Evolutionary conservation across 441 rosid species (phyloP).

Genomic region (Erysimum pusillum): DNA sequence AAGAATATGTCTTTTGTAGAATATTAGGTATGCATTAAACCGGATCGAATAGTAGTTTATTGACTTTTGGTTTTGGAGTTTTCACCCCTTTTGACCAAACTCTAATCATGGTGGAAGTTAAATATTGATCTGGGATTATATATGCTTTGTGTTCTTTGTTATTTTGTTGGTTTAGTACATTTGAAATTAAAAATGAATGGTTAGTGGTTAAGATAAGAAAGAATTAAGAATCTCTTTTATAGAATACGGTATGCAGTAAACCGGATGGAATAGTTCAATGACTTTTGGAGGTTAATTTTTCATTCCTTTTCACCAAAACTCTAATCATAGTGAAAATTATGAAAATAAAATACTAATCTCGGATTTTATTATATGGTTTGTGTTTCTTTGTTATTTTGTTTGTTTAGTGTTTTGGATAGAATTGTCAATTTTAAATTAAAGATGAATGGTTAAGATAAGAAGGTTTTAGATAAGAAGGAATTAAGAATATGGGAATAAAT

Average conservation of each 20-base stretch:
- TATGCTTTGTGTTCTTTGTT: not conserved
- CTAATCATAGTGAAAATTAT: constrained; percentile 28
- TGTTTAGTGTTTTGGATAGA: not conserved
- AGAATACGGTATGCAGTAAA: no score
- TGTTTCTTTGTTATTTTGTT: not conserved
- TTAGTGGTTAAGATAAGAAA: not conserved
- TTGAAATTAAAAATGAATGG: not conserved
- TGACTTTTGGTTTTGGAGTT: constrained; percentile 14
- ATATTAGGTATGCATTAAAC: constrained; percentile 11
- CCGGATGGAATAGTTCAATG: no score
- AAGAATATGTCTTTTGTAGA: constrained; percentile 26
- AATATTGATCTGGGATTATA: constrained; percentile 15
- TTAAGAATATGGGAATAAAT: not conserved
- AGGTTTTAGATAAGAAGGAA: not conserved
- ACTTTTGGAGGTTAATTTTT: no score
- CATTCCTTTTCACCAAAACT: no score
- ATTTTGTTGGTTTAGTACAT: not conserved
- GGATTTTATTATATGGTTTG: not conserved
- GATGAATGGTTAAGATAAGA: not conserved
- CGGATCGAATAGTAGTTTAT: constrained; percentile 37
- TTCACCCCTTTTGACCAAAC: constrained; percentile 36
- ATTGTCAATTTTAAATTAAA: not conserved
- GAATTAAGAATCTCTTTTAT: not conserved
- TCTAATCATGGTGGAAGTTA: constrained; percentile 21
- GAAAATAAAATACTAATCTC: not conserved